Base-by-base conservation (phyloP, 1,284 basidiomycete species). In the Rhodotorula mucilaginosa region DNA sequence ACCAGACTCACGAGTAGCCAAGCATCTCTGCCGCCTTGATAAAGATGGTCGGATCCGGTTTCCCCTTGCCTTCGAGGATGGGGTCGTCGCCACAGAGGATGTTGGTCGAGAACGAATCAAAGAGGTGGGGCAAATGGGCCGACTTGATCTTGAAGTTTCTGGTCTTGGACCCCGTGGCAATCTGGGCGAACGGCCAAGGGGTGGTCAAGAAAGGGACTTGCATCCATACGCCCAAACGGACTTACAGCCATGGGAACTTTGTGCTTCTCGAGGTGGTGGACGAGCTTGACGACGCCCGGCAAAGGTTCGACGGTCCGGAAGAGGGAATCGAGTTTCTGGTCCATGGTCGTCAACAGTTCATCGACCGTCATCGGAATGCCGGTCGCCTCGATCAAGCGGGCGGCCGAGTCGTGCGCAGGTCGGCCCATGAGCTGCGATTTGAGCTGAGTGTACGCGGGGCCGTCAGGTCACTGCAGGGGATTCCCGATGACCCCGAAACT, bases 1-100 rank as follows among this genome's bases (percentile, higher is more conserved):
- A 26, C 26, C 26, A 26, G 26, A 26, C 26, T n/a, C 61, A 67
- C 64, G 48, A 34, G 54, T 78, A 74, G 29, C 71, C 74, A 3
- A 79, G 66, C 67, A 76, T 69, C 64, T 74, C 72, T 1, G 78
- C 78, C 7, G 74, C 77, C 47, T 75, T 74, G 60, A 77, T 64
- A 57, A 79, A 79, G 65, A 79, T 79, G 15, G 69, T 77, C 65
- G 74, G 74, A 39, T 73, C 69, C 5, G 74, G 74, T 67, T 75
- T 75, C 57, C 72, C 72, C 58, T 71, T 72, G 12, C 72, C 74
- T 29, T 67, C 61, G 15, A 71, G 74, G 61, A 65, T 74, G 12
- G 67, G 74, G 66, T 73, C 76, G 66, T 74, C 78, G 54, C 68
- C 72, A 48, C 70, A 72, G 21, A 79, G 57, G 47, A 79, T 67